Evolutionary conservation across 1,139 yeast species (phyloP).

Genomic region (Pneumocystis oryctolagi): DNA sequence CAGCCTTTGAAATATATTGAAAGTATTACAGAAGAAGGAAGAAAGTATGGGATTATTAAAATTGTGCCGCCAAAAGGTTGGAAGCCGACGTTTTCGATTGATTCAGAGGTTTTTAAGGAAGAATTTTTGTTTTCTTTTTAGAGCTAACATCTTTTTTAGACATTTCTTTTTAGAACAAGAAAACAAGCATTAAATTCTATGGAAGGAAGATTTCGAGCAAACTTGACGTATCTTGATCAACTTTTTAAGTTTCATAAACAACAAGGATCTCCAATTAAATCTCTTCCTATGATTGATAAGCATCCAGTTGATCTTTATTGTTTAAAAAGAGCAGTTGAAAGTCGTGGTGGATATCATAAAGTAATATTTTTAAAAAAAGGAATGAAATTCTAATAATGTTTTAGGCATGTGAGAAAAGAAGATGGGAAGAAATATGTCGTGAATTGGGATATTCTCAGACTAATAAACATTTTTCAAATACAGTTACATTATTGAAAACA

Average conservation of each 20-base stretch:
- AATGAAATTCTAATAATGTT: constrained; percentile 19
- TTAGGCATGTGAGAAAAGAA: constrained; percentile 18
- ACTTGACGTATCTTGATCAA: constrained; percentile 25
- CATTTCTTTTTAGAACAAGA: constrained; percentile 38
- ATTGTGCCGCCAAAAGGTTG: constrained; percentile 39
- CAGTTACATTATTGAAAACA: constrained; percentile 41
- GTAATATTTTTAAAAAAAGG: constrained; percentile 13
- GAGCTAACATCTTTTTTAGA: constrained; percentile 12
- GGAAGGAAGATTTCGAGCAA: constrained; percentile 28
- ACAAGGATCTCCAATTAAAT: constrained; percentile 18
- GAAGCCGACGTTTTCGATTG: constrained; percentile 31
- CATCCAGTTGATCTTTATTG: constrained; percentile 28
- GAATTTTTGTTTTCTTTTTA: not conserved
- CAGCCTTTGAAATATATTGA: constrained; percentile 32
- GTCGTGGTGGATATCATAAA: constrained; percentile 26
- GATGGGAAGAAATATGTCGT: constrained; percentile 41
- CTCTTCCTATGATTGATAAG: constrained; percentile 26
- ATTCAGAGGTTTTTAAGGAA: constrained; percentile 29
- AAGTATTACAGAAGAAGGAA: constrained; percentile 28
- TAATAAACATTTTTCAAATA: constrained; percentile 52
- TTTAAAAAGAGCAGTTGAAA: constrained; percentile 25
- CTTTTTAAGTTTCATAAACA: constrained; percentile 23
- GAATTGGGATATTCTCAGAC: constrained; percentile 63
- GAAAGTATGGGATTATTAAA: constrained; percentile 56
- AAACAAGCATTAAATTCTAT: constrained; percentile 36